Conservation (phyloP, 352 stramenopile genomes). For the Globisporangium lucens region DNA sequence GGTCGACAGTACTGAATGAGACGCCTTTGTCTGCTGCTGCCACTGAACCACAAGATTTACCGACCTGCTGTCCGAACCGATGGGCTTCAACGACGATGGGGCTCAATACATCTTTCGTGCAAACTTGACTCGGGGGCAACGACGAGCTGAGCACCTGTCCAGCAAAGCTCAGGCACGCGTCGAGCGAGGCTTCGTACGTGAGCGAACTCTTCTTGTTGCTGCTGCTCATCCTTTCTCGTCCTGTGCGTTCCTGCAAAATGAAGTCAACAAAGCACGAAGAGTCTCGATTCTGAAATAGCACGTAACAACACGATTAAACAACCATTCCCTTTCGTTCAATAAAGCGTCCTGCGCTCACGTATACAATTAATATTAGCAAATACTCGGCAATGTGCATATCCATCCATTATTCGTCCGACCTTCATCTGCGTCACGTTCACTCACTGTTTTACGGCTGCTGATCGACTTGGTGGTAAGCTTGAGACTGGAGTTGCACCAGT, state of each 20-base stretch:
- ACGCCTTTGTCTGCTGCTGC: not conserved
- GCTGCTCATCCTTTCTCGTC: conserved; percentile 19
- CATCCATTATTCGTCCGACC: not conserved
- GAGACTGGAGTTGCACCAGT: conserved; percentile 8
- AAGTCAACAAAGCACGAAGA: not conserved
- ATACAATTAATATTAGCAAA: conserved; percentile 7
- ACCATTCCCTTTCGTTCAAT: not conserved
- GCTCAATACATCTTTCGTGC: conserved; percentile 43
- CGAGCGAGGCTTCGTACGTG: conserved; percentile 26
- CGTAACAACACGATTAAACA: not conserved
- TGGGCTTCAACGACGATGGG: conserved; percentile 60
- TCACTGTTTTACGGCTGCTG: not conserved
- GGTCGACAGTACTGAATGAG: conserved; percentile 6
- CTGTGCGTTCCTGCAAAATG: not conserved
- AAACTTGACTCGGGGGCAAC: conserved; percentile 24
- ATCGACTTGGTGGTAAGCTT: not conserved
- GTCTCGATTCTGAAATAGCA: not conserved
- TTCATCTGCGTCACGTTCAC: not conserved
- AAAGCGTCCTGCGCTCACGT: not conserved
- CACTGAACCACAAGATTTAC: conserved; percentile 4
- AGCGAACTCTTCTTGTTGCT: conserved; percentile 31
- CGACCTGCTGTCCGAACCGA: conserved; percentile 39
- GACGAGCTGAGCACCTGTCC: conserved; percentile 26
- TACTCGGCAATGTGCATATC: not conserved
- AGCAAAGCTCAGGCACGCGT: conserved; percentile 47